Base-by-base conservation (phyloP, 768 basidiomycete genomes). In the Wakefieldia striispora region DNA sequence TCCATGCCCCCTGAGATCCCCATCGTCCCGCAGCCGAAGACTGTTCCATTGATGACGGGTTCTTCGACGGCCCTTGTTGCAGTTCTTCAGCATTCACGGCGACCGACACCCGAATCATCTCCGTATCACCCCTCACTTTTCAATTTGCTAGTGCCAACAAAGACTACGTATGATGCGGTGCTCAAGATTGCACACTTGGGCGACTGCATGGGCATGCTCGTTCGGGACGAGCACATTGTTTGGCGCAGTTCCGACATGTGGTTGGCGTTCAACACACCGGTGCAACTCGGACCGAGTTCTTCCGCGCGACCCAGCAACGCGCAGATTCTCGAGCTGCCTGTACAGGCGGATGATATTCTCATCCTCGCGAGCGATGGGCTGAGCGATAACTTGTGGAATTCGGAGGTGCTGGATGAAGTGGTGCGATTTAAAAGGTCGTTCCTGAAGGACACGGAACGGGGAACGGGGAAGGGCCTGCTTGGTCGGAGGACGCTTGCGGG, bases 201-300 rank as follows among this genome's bases (percentile, higher is more conserved):
- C 9, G 91, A 95, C 60, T 91, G 91, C 64, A 87, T 88, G 80
- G 84, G 85, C 20, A 86, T 91, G 78, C 76, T 97, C 19, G 82
- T 97, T 17, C 81, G 94, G 3, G 84, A 79, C 6, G 81, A 87
- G 39, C 75, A 81, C 46, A 83, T 97, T 38, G 80, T 83, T 2
- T 97, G 92, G 84, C 77, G 93, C 27, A 88, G 84, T 42, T 81
- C 89, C 37, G 95, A 97, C 68, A 95, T 95, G 90, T 94, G 93
- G 82, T 93, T 91, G 80, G 79, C 76, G 13, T 84, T 84, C 66
- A 84, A 84, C 57, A 80, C 77, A n/a, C 83, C 82, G 0, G 72
- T 77, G 24, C 83, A 84, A 58, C 80, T 86, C 26, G 83, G 83
- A 7, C 82, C 83, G 2, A 71, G 78, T 36, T 78, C 78, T 2